phyloP scores from a whole-genome alignment of 306 rosid genomes.

The Dalbergia cultrata region DNA sequence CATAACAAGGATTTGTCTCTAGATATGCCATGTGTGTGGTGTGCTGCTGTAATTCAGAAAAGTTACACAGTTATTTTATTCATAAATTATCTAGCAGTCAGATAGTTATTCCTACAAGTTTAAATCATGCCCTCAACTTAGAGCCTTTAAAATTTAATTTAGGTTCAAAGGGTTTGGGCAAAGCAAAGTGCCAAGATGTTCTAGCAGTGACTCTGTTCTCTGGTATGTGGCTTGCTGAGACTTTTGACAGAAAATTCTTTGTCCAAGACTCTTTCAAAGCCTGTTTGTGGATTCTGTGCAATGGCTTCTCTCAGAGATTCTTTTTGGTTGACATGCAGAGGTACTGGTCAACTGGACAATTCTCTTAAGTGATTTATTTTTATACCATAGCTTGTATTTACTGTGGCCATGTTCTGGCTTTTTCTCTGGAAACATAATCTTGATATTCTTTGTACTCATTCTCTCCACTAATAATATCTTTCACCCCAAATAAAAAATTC shows the following conservation, averaged over 20 bases:
- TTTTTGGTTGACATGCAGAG: background rate
- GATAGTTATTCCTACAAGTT: too few relatives aligned
- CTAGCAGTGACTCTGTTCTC: background rate
- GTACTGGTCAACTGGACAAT: background rate
- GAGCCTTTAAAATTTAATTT: background rate
- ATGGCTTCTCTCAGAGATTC: constrained; percentile 1
- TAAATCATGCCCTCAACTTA: background rate
- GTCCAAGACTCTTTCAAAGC: constrained; percentile 2
- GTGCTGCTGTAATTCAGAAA: background rate
- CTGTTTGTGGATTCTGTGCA: background rate
- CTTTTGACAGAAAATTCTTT: background rate
- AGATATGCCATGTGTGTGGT: background rate
- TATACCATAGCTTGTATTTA: background rate
- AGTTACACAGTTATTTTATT: background rate
- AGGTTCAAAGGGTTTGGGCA: background rate
- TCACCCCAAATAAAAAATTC: background rate
- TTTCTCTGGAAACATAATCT: constrained; percentile 10
- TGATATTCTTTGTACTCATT: background rate
- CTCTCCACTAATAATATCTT: background rate
- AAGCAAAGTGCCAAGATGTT: background rate
- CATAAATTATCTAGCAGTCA: too few relatives aligned
- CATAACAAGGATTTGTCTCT: constrained; percentile 9
- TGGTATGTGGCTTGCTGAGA: background rate
- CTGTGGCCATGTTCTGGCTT: background rate
- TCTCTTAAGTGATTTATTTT: background rate